phyloP scores from a whole-genome alignment of 78 protist genomes.

The slime mould (Dictyostelium discoideum) region DNA sequence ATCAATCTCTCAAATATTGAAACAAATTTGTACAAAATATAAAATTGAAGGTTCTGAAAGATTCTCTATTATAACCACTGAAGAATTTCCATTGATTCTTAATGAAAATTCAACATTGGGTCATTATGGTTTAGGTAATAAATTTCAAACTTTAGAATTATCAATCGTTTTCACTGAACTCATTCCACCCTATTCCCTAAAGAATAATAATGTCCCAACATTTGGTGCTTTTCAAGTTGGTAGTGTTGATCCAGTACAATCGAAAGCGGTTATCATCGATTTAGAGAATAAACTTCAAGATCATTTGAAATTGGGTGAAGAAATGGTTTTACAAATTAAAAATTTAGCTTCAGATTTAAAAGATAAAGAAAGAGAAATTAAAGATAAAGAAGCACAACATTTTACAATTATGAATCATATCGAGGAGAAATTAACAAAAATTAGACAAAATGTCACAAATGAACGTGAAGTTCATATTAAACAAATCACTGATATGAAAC shows the following conservation, averaged over 20 bases:
- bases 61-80: constrained; percentile 43
- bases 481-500: background rate
- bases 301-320: constrained; percentile 26
- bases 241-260: constrained; percentile 18
- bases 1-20: constrained; percentile 13
- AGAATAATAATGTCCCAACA: constrained; percentile 9
- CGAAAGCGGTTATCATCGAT: constrained; percentile 37
- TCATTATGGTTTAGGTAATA: constrained; percentile 66
- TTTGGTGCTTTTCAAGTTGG: constrained; percentile 55
- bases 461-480: constrained; percentile 9
- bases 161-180: constrained; percentile 48
- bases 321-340: constrained; percentile 33
- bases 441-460: background rate
- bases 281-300: constrained; percentile 35
- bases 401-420: background rate
- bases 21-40: constrained; percentile 42
- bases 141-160: constrained; percentile 25
- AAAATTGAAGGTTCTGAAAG: constrained; percentile 35
- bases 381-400: constrained; percentile 38
- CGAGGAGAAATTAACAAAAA: constrained; percentile 27
- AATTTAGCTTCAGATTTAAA: background rate
- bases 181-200: constrained; percentile 54
- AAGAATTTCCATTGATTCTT: constrained; percentile 60
- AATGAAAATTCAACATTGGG: constrained; percentile 14
- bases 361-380: background rate